A percentile compares a stretch with the other conserved stretches of the same genome.
These are phyloP conservation scores for Coleophoma cylindrospora DNA, from an alignment of 2,329 filamentous ascomycete genomes.

Conservation along the genomic window DNA sequence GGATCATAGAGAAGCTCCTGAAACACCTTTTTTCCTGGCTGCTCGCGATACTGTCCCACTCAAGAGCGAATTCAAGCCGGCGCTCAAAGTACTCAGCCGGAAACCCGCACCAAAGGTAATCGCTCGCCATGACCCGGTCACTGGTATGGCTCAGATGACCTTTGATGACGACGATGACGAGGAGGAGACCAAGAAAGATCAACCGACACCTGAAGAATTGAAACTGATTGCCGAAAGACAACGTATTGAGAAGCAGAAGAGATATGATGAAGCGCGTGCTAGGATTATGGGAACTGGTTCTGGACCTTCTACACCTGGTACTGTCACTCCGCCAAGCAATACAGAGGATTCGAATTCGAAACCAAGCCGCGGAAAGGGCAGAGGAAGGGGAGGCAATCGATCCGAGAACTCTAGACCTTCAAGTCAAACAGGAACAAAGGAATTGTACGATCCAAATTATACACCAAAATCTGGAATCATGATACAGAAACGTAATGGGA, in stretches of 20 bases:
- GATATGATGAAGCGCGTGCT: conserved; percentile 84
- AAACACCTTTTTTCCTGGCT: conserved; percentile 72
- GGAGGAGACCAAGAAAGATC: conserved; percentile 55
- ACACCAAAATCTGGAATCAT: conserved; percentile 54
- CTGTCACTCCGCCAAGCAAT: conserved; percentile 51
- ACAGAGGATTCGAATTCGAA: conserved; percentile 43
- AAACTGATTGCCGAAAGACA: conserved; percentile 73
- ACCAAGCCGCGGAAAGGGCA: conserved; percentile 42
- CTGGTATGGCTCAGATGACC: conserved; percentile 40
- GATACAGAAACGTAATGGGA: conserved; percentile 37
- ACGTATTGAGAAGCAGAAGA: conserved; percentile 82
- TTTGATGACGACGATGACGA: conserved; percentile 59
- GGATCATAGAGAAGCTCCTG: conserved; percentile 52
- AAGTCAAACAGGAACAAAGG: conserved; percentile 36
- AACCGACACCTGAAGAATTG: conserved; percentile 70
- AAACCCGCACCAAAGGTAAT: conserved; percentile 62
- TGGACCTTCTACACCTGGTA: conserved; percentile 57
- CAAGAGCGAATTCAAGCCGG: conserved; percentile 70
- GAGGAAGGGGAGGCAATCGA: conserved; percentile 33
- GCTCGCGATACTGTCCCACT: conserved; percentile 58
- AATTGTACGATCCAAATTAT: conserved; percentile 76
- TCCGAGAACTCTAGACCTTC: conserved; percentile 28
- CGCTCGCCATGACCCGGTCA: conserved; percentile 50
- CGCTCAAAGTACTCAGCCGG: conserved; percentile 79
- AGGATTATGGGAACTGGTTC: conserved; percentile 71